A percentile compares a stretch with the other conserved stretches of the same genome.
Conservation (phyloP, 805 yeast genomes). For the Candida rishiriensis region DNA sequence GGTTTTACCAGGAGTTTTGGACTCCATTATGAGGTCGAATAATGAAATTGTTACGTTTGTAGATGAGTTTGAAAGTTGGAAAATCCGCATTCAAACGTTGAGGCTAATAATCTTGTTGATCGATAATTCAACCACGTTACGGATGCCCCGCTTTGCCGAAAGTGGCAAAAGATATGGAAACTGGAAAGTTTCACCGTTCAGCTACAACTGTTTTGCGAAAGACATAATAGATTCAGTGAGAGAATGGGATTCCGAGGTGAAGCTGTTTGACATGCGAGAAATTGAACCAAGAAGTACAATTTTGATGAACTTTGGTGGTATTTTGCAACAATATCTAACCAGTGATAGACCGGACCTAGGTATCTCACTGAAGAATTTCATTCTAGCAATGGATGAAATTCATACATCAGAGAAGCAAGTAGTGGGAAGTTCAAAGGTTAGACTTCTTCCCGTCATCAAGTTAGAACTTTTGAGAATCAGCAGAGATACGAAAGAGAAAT, state of each 20-base stretch:
- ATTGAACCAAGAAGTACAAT: conserved; percentile 6
- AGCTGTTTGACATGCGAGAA: conserved; percentile 10
- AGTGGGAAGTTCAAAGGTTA: neutral
- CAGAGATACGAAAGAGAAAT: neutral
- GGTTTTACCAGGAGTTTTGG: neutral
- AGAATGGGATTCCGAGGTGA: conserved; percentile 2
- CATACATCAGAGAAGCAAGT: neutral
- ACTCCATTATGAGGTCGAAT: too few species aligned
- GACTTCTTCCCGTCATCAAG: neutral
- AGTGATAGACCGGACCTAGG: neutral
- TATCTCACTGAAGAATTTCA: neutral
- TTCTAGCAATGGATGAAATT: conserved; percentile 3
- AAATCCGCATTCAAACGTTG: conserved; percentile 6
- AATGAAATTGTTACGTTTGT: conserved; percentile 1
- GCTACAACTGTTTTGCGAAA: conserved; percentile 7
- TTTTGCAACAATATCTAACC: neutral
- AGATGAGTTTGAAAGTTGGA: conserved; percentile 10
- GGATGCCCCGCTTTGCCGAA: neutral
- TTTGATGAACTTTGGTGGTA: conserved; percentile 7
- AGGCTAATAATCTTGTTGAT: conserved; percentile 8
- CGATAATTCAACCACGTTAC: conserved; percentile 14
- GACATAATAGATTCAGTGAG: conserved; percentile 5
- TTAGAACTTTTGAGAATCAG: neutral
- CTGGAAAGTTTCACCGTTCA: conserved; percentile 4
- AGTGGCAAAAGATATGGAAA: too few species aligned